Conservation (phyloP, 306 rosid genomes). For the Oxytropis ochrocephala region DNA sequence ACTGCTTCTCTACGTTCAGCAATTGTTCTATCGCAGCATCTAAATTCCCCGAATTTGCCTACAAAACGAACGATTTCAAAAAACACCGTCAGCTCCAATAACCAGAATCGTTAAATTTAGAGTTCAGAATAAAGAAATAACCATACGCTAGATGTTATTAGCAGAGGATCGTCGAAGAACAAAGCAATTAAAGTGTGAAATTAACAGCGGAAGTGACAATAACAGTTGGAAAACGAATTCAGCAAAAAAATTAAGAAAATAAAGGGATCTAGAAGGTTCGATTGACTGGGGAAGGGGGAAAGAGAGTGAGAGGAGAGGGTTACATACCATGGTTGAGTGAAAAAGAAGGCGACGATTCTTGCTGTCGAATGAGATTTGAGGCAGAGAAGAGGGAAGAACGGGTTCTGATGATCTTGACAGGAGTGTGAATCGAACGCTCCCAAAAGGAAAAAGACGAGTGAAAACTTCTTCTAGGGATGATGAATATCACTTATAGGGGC, state of each 20-base stretch:
- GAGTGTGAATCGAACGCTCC: too few species aligned
- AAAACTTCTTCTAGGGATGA: too few species aligned
- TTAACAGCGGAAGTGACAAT: background rate
- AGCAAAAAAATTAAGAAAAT: background rate
- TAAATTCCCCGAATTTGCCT: constrained; percentile 61
- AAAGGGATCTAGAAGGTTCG: constrained; percentile 11
- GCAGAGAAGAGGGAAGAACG: too few species aligned
- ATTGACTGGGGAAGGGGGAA: background rate
- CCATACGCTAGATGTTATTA: background rate
- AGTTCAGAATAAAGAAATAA: background rate
- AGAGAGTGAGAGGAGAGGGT: background rate
- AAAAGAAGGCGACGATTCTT: too few species aligned
- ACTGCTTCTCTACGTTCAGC: constrained; percentile 83
- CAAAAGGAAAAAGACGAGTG: too few species aligned
- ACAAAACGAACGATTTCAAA: background rate
- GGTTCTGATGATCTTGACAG: too few species aligned
- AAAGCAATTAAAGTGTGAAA: background rate
- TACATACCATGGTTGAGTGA: constrained; percentile 29
- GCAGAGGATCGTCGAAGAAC: background rate
- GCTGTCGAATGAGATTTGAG: too few species aligned
- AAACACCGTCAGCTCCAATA: background rate
- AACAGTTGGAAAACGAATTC: background rate
- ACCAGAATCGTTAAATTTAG: background rate
- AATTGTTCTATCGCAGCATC: constrained; percentile 63
- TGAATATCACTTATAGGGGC: too few species aligned